Base-by-base conservation (phyloP, 1,139 yeast genomes). In the Lodderomyces margitis region DNA sequence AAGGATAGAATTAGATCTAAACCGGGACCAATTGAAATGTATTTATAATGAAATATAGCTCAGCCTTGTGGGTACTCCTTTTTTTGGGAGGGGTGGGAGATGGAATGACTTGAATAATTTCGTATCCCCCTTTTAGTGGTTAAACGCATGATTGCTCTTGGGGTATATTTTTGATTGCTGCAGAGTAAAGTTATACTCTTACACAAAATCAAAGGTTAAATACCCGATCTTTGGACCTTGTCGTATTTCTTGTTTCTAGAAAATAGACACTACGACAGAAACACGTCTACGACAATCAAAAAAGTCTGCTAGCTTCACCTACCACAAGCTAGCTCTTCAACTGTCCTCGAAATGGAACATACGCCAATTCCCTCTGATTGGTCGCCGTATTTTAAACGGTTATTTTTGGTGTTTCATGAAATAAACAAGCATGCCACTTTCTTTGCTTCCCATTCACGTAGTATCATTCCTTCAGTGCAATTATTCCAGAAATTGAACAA, bases 401-500 rank as follows among this genome's bases (percentile, higher is more conserved):
- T 60, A 23, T 48, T 44, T 8, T 45, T 39, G 17, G 44, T 64
- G 23, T 71, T 70, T 44, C 49, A 50, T 25, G 62, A 59, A 37
- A 58, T 72, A 39, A 72, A 69, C 46, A 66, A 77, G 16, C 75
- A 72, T 47, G 50, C 72, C 35, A 70, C 74, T 3, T 72, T 72
- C 42, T 53, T 72, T 12, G 52, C 70, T 15, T 66, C 75, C 0
- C 75, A 68, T 51, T 68, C 76, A 4, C 54, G 75, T 34, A 51
- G 65, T 11, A 67, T 74, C 0, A 58, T 70, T n/a, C 75, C 77
- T 1, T 62, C 74, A 0, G 56, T 59, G 31, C 66, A 63, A 1
- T 57, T 68, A 21, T 52, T 71, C 32, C 61, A 60, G 34, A 66
- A 63, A 41, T 55, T 70, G 16, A 58, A 63, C 40, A 50, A 53